A percentile compares a stretch with the other conserved stretches of the same genome.
phyloP scores from a whole-genome alignment of 2,329 filamentous ascomycete species.

The Alternaria incomplexa region DNA sequence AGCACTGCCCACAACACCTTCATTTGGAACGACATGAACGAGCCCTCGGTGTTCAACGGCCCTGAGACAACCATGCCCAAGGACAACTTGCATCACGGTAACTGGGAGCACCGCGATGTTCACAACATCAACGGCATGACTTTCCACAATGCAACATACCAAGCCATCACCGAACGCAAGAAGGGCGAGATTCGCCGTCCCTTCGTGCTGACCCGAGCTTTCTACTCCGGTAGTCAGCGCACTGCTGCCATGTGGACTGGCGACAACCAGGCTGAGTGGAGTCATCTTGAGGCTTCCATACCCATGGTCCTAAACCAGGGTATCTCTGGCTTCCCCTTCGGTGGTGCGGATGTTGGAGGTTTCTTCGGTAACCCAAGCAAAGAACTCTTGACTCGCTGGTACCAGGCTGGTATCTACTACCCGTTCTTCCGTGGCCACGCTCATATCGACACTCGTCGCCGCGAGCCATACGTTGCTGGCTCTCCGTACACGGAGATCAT shows the following conservation, averaged over 20 bases:
- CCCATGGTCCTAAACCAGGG: conserved; percentile 95
- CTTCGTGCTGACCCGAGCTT: conserved; percentile 91
- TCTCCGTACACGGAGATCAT: conserved; percentile 88
- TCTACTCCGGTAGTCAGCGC: conserved; percentile 89
- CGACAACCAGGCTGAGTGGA: conserved; percentile 94
- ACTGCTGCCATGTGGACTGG: conserved; percentile 98
- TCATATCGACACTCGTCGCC: conserved; percentile 92
- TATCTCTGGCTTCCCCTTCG: conserved; percentile 90
- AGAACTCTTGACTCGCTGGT: conserved; percentile 92
- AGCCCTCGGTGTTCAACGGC: conserved; percentile 98
- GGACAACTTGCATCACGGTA: conserved; percentile 88
- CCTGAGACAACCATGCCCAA: conserved; percentile 99
- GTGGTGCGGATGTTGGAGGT: conserved; percentile 93
- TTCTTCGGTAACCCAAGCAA: conserved; percentile 98
- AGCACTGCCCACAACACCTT: conserved; percentile 86
- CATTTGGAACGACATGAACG: conserved; percentile 99
- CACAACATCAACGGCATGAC: conserved; percentile 97
- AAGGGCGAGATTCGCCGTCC: conserved; percentile 84
- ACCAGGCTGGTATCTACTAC: conserved; percentile 95
- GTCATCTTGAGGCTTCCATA: conserved; percentile 83
- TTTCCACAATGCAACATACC: conserved; percentile 90
- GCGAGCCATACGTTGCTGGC: conserved; percentile 88
- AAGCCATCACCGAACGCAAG: conserved; percentile 83
- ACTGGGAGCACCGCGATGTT: conserved; percentile 96
- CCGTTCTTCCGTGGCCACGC: conserved; percentile 98